Evolutionary conservation across 768 basidiomycete species (phyloP), one percentile per base, ranked within the genome.

Genomic region (Pleurotus citrinopileatus): DNA sequence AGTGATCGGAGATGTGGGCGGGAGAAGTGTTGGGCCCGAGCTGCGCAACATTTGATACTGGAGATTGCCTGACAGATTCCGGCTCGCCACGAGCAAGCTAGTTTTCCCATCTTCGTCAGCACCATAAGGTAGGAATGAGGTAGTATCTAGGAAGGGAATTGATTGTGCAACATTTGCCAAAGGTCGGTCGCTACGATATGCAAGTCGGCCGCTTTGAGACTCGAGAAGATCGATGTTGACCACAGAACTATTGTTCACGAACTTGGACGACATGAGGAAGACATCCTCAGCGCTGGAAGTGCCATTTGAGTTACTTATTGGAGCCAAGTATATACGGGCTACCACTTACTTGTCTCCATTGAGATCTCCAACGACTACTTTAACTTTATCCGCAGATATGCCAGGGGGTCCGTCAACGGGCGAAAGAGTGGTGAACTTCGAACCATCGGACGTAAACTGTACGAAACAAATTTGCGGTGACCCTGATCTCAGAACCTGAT

Each of bases 241-340:
- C n/a, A 26, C 28, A 22, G 28, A 3, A 1, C 46, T 48, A n/a
- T n/a, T 27, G 12, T 7, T n/a, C 26, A 34, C 27, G 17, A 48
- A 32, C 27, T 32, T 48, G 17, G 46, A 48, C n/a, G 46, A 48
- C 15, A 48, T 48, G 26, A 48, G 13, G 46, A 48, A 48, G 19
- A 48, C 46, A 20, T 48, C 46, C 15, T 34, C 46, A 20, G 46
- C 46, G 17, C 46, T 48, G 2, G 22, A 4, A n/a, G 2, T 13
- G n/a, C n/a, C n/a, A n/a, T n/a, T n/a, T n/a, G 32, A 9, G 32
- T 34, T 34, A n/a, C 9, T 34, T 9, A n/a, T 34, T 34, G n/a
- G 32, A 9, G n/a, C 32, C 10, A 29, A 32, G 32, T 10, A 10
- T 9, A 10, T 34, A 34, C 23, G 20, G 27, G 27, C 32, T 10